A percentile compares a stretch with the other conserved stretches of the same genome.
Evolutionary conservation across 352 stramenopile species (phyloP).

Genomic region (Pythium scleroteichum): DNA sequence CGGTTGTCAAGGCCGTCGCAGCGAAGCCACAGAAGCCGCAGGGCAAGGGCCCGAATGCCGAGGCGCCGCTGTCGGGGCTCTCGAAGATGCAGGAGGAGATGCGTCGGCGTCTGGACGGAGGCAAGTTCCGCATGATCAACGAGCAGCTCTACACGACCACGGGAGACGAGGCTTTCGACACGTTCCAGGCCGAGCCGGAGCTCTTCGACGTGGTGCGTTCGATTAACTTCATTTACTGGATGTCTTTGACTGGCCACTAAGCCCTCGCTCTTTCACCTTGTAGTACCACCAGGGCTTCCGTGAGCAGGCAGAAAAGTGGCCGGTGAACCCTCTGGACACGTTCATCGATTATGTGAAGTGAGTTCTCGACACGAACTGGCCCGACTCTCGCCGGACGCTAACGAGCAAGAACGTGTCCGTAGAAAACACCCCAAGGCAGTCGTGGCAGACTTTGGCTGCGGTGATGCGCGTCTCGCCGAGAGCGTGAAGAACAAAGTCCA

Average conservation of each 20-base stretch:
- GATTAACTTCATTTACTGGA: background rate
- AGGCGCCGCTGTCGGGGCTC: constrained; percentile 32
- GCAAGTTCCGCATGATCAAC: constrained; percentile 98
- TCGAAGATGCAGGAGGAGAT: constrained; percentile 78
- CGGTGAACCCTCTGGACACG: constrained; percentile 96
- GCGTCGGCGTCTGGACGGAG: constrained; percentile 89
- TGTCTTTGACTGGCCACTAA: too few species aligned
- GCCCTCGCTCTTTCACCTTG: too few species aligned
- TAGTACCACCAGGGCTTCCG: constrained; percentile 98
- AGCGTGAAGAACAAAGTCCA: constrained; percentile 91
- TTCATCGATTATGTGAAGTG: constrained; percentile 95
- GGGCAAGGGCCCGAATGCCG: constrained; percentile 16
- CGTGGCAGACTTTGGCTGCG: constrained; percentile 98
- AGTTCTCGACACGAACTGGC: too few species aligned
- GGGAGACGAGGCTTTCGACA: constrained; percentile 87
- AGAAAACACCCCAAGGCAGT: constrained; percentile 71
- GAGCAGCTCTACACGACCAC: constrained; percentile 98
- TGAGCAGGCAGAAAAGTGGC: constrained; percentile 97
- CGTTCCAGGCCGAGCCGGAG: constrained; percentile 93
- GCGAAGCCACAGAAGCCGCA: constrained; percentile 30
- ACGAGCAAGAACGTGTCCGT: background rate
- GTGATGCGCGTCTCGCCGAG: constrained; percentile 94
- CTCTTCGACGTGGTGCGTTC: constrained; percentile 91
- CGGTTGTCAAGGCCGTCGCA: background rate
- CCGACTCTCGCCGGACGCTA: too few species aligned